Evolutionary conservation across 495 filamentous ascomycete genomes (phyloP).

Genomic region (Xylaria castorea): DNA sequence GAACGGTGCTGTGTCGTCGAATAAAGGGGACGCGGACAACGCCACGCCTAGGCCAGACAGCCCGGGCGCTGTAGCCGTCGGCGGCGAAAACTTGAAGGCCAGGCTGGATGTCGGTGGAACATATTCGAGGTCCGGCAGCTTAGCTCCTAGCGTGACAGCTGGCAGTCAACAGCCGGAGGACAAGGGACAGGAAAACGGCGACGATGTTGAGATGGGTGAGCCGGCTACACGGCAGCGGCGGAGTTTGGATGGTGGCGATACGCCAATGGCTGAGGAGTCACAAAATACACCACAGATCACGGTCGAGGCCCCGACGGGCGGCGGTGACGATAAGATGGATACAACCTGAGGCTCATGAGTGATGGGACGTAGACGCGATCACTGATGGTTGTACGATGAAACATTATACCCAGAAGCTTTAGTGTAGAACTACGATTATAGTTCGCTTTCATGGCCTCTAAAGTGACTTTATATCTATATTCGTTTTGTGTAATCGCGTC

Average conservation of each 20-base stretch:
- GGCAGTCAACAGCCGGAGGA: constrained; percentile 49
- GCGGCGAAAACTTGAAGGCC: constrained; percentile 45
- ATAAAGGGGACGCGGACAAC: constrained; percentile 46
- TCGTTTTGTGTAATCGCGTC: constrained; percentile 9
- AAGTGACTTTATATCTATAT: constrained; percentile 15
- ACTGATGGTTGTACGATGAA: constrained; percentile 17
- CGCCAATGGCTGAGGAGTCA: constrained; percentile 52
- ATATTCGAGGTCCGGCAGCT: constrained; percentile 52
- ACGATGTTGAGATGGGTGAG: constrained; percentile 65
- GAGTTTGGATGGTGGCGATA: constrained; percentile 41
- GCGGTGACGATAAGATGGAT: constrained; percentile 71
- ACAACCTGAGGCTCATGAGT: constrained; percentile 49
- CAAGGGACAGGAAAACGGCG: constrained; percentile 69
- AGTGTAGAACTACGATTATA: constrained; percentile 5
- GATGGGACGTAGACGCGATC: not conserved
- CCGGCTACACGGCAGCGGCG: constrained; percentile 52
- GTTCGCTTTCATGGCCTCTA: not conserved
- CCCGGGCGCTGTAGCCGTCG: constrained; percentile 32
- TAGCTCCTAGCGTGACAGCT: constrained; percentile 55
- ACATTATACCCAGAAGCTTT: constrained; percentile 23
- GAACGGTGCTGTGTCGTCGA: constrained; percentile 40
- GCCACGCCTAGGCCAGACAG: constrained; percentile 61
- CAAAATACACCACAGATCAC: constrained; percentile 52
- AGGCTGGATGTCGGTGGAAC: constrained; percentile 56
- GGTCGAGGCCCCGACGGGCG: constrained; percentile 55